Evolutionary conservation across 2,329 filamentous ascomycete genomes (phyloP), one percentile per base, ranked within the genome.

Genomic region (Penicillium psychrosexuale): DNA sequence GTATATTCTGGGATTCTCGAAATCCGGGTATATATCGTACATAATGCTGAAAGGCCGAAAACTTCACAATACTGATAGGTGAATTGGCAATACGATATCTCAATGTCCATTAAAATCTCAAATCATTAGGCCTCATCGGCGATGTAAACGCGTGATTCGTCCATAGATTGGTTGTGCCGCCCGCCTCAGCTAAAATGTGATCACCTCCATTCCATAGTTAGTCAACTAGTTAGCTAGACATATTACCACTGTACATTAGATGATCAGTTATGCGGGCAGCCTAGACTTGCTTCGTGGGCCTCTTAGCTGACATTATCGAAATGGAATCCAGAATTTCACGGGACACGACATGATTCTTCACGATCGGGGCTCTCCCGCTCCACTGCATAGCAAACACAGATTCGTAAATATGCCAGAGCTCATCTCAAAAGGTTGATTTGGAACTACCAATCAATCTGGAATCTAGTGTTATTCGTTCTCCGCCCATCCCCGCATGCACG

Each of bases 341-440:
- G 31, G 44, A 40, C 51, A 42, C 37, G n/a, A 37, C 51, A 53
- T 42, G 15, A 17, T 48, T 40, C 15, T 47, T 53, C 19, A 45
- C 39, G 39, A 44, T 51, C n/a, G 38, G 39, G 48, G 28, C 37
- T 40, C 13, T 24, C 30, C 15, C 28, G 19, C n/a, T 27, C 7
- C 17, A 42, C 36, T 31, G 47, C 36, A 48, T 13, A 43, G 37
- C 38, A 43, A 50, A 34, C 47, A 30, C 37, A 33, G 19, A 43
- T 33, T 50, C 2, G 11, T 3, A 34, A 50, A 43, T 27, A 37
- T 34, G 15, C 47, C 47, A 44, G 47, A 30, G 15, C 47, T 17
- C 15, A 48, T 50, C 31, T 42, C 39, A 7, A 7, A 48, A 48
- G 19, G 43, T 15, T 22, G 19, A 34, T 47, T 19, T 15, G 11